Evolutionary conservation across 2,329 filamentous ascomycete genomes (phyloP).

Genomic region (Apiospora rasikravindrae): DNA sequence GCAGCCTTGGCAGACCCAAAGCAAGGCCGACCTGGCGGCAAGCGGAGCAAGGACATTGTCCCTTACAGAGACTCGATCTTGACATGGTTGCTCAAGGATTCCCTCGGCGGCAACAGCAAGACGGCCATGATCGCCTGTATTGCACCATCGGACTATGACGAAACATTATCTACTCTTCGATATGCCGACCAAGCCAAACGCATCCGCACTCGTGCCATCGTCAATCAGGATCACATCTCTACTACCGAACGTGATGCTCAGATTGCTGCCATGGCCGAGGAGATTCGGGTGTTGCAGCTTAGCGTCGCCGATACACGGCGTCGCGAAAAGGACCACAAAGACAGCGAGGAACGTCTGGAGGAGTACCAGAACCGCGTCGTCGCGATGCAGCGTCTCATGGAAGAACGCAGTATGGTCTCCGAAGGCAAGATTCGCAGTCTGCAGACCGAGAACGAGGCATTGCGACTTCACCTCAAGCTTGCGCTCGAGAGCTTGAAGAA

Average conservation of each 20-base stretch:
- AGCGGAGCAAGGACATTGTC: slow-evolving; percentile 67
- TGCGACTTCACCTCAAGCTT: slow-evolving; percentile 85
- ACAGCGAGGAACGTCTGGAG: slow-evolving; percentile 83
- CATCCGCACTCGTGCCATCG: slow-evolving; percentile 90
- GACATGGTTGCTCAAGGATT: slow-evolving; percentile 91
- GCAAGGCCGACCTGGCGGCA: slow-evolving; percentile 55
- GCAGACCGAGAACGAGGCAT: slow-evolving; percentile 86
- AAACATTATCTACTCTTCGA: slow-evolving; percentile 92
- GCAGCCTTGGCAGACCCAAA: slow-evolving; percentile 82
- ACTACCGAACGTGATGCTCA: slow-evolving; percentile 93
- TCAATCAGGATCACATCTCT: slow-evolving; percentile 95
- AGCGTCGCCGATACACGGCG: slow-evolving; percentile 68
- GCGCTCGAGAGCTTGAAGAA: slow-evolving; percentile 88
- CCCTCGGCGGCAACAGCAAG: slow-evolving; percentile 93
- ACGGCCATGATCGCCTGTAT: slow-evolving; percentile 99
- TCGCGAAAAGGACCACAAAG: slow-evolving; percentile 73
- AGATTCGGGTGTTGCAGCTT: slow-evolving; percentile 85
- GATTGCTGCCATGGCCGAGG: slow-evolving; percentile 92
- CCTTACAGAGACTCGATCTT: slow-evolving; percentile 90
- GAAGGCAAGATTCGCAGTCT: slow-evolving; percentile 94
- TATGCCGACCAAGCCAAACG: slow-evolving; percentile 98
- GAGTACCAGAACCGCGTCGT: slow-evolving; percentile 92
- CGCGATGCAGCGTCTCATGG: slow-evolving; percentile 93
- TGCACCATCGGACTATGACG: slow-evolving; percentile 92
- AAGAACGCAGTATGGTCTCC: slow-evolving; percentile 86